Evolutionary conservation across 495 filamentous ascomycete genomes (phyloP).

Genomic region (Xylaria intraflava): DNA sequence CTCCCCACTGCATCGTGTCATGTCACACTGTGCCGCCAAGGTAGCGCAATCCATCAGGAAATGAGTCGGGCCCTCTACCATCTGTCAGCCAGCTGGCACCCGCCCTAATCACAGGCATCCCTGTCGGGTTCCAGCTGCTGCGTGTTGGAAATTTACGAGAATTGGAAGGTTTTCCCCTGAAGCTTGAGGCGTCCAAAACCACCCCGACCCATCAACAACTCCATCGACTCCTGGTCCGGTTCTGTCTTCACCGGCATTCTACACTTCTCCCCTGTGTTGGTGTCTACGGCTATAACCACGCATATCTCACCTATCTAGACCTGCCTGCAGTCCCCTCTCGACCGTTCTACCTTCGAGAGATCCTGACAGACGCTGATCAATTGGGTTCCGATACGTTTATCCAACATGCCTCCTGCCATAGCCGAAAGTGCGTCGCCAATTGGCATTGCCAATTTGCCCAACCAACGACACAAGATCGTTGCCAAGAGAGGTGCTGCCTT

Average conservation of each 20-base stretch:
- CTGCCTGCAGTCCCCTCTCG: not conserved
- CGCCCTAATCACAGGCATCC: not conserved
- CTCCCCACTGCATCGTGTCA: too few relatives aligned
- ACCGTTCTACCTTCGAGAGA: not conserved
- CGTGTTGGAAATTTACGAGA: constrained; percentile 31
- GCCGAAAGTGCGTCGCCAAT: constrained; percentile 86
- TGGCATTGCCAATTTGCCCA: constrained; percentile 99
- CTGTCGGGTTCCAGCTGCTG: constrained; percentile 8
- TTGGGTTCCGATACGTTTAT: not conserved
- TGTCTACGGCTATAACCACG: not conserved
- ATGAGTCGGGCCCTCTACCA: too few relatives aligned
- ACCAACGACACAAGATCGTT: constrained; percentile 99
- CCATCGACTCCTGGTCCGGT: not conserved
- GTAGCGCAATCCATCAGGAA: too few relatives aligned
- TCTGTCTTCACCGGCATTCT: constrained; percentile 1
- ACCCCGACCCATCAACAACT: constrained; percentile 5
- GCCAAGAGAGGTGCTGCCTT: constrained; percentile 98
- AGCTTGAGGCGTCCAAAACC: constrained; percentile 23
- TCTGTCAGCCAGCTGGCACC: not conserved
- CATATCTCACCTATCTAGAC: not conserved
- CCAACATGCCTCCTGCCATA: constrained; percentile 66
- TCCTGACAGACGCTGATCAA: not conserved
- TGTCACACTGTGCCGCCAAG: too few relatives aligned
- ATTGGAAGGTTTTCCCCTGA: constrained; percentile 32
- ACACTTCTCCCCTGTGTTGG: not conserved